Evolutionary conservation across 2,329 filamentous ascomycete genomes (phyloP), one percentile per base, ranked within the genome.

Genomic region (Oidium heveae): DNA sequence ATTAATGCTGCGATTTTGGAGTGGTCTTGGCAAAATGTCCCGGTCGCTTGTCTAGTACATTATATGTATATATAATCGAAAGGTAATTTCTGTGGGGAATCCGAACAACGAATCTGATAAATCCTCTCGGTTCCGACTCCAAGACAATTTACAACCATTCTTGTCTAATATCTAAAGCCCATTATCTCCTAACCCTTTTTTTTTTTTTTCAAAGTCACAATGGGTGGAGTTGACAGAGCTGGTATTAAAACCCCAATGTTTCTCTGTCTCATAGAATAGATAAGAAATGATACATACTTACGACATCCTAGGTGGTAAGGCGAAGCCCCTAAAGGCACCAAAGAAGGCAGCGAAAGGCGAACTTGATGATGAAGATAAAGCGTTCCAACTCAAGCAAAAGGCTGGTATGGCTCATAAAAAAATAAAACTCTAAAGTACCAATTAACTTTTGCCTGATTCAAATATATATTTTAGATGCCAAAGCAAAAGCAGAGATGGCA

Each of bases 401-500:
- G 85, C 84, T 56, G 86, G 88, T 94, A 73, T 62, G 80, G 69
- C 24, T 28, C 24, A 28, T 28, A 3, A 28, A 28, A 28, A 28
- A 28, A 28, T 28, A n/a, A n/a, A n/a, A n/a, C n/a, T 32, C 28
- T 5, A 58, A 51, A 13, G 34, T 33, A 22, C 34, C 18, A 50
- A 36, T 37, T 52, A 7, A 5, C 3, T 36, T 4, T 47, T 32
- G 22, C 24, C 37, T 55, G 8, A 56, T 57, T 32, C 58, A 47
- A 51, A 44, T 24, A 9, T 52, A 57, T 43, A 47, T 15, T 18
- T 56, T 34, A 84, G 86, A 88, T 62, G 83, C 86, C 66, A 86
- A 88, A 74, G 84, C 83, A 49, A 82, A 80, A 69, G 89, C 93
- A 72, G 86, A 87, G 10, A 67, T 93, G 70, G 79, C 82, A n/a